Conservation (phyloP, 441 rosid genomes). For the Kokia cookei region DNA sequence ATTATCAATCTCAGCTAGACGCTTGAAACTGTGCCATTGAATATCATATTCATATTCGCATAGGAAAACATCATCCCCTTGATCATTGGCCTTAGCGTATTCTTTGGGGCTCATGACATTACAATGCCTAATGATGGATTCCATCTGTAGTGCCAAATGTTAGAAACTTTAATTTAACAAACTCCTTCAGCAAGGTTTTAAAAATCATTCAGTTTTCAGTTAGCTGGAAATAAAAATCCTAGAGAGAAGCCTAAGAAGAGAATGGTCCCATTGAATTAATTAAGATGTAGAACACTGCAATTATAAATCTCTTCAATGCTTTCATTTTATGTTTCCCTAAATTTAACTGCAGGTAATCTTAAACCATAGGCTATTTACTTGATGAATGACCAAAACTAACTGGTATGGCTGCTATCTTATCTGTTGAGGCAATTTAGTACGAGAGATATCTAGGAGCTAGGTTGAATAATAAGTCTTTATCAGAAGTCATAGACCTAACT, state of each 20-base stretch:
- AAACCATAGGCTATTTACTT: background rate
- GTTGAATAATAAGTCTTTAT: background rate
- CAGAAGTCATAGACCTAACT: background rate
- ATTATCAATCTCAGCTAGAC: conserved; percentile 65
- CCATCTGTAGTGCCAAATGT: conserved; percentile 52
- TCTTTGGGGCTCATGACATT: conserved; percentile 68
- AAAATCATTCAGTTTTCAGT: background rate
- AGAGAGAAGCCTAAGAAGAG: background rate
- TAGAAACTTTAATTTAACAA: background rate
- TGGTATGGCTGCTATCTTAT: background rate
- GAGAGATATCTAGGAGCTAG: background rate
- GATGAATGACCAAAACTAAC: background rate
- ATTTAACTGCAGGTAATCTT: background rate
- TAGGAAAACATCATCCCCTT: conserved; percentile 85
- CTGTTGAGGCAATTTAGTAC: background rate
- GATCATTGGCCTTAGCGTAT: conserved; percentile 58
- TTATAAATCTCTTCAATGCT: background rate
- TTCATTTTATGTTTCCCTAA: background rate
- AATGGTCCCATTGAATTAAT: background rate
- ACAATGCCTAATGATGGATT: conserved; percentile 75
- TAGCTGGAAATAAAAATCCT: background rate
- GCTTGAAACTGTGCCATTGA: conserved; percentile 88
- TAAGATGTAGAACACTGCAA: background rate
- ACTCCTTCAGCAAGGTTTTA: background rate
- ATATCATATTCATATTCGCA: conserved; percentile 95